phyloP scores from a whole-genome alignment of 164 flowering plant species.

The Kalanchoe fedtschenkoi region DNA sequence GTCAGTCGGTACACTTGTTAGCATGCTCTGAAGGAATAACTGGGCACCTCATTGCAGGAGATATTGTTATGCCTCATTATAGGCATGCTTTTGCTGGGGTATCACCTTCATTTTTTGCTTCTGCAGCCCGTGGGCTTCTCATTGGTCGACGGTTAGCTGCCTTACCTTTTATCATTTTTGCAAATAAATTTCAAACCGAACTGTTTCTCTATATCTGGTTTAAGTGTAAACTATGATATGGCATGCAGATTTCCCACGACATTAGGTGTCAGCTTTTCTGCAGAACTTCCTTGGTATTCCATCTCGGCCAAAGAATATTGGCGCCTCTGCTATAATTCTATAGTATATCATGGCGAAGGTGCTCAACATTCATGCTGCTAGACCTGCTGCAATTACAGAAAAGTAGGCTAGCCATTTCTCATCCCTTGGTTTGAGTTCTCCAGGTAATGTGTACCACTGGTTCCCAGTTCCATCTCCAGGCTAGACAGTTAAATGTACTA shows the following conservation, averaged over 20 bases:
- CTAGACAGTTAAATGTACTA: too few species aligned
- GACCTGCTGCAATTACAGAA: too few species aligned
- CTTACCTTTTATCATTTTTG: background rate
- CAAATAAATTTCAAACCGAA: background rate
- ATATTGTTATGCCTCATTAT: slow-evolving; percentile 56
- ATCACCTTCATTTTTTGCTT: slow-evolving; percentile 26
- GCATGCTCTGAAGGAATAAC: background rate
- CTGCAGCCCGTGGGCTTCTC: slow-evolving; percentile 53
- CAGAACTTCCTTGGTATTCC: slow-evolving; percentile 61
- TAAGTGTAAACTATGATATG: slow-evolving; percentile 3
- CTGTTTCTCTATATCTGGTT: background rate
- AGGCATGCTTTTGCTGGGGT: slow-evolving; percentile 34
- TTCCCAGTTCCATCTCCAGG: too few species aligned
- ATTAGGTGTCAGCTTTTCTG: slow-evolving; percentile 28
- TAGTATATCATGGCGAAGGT: slow-evolving; percentile 7
- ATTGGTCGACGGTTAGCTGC: slow-evolving; percentile 57
- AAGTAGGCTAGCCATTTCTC: too few species aligned
- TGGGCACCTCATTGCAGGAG: slow-evolving; percentile 36
- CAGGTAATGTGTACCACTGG: too few species aligned
- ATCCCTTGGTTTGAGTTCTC: too few species aligned
- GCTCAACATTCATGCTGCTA: too few species aligned
- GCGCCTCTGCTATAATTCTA: slow-evolving; percentile 46
- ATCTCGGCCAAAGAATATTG: slow-evolving; percentile 52
- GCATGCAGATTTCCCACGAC: slow-evolving; percentile 36
- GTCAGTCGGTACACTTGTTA: background rate